Evolutionary conservation across 1,139 yeast genomes (phyloP).

Genomic region (Groenewaldozyma sp.): DNA sequence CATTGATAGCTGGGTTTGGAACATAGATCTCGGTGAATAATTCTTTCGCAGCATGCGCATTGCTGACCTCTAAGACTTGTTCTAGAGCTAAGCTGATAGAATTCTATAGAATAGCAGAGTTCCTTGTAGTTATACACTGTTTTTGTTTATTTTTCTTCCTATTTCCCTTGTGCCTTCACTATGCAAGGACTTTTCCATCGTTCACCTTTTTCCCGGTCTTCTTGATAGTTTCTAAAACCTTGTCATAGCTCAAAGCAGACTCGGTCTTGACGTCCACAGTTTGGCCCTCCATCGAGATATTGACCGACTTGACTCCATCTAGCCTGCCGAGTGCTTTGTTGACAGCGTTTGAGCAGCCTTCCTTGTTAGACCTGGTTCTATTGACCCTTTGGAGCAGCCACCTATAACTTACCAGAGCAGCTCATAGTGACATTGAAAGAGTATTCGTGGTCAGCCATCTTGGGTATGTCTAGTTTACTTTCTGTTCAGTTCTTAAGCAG

Average conservation of each 20-base stretch:
- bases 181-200: slow-evolving; percentile 42
- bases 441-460: slow-evolving; percentile 50
- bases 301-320: slow-evolving; percentile 63
- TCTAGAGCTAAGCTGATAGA: neutral
- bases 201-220: slow-evolving; percentile 87
- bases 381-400: neutral
- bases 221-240: slow-evolving; percentile 66
- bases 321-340: slow-evolving; percentile 64
- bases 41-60: too few species aligned
- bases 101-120: neutral
- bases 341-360: slow-evolving; percentile 82
- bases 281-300: slow-evolving; percentile 73
- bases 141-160: too few species aligned
- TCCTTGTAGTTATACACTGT: too few species aligned
- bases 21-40: slow-evolving; percentile 34
- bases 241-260: slow-evolving; percentile 52
- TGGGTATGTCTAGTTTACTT: too few species aligned
- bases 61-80: neutral
- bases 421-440: slow-evolving; percentile 74
- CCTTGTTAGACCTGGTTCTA: neutral
- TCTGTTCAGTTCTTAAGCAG: too few species aligned
- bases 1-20: slow-evolving; percentile 48
- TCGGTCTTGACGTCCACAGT: slow-evolving; percentile 68
- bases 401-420: slow-evolving; percentile 45
- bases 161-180: too few species aligned